Evolutionary conservation across 1,284 basidiomycete species (phyloP), one percentile per base, ranked within the genome.

Genomic region (Xanthoconium separans): DNA sequence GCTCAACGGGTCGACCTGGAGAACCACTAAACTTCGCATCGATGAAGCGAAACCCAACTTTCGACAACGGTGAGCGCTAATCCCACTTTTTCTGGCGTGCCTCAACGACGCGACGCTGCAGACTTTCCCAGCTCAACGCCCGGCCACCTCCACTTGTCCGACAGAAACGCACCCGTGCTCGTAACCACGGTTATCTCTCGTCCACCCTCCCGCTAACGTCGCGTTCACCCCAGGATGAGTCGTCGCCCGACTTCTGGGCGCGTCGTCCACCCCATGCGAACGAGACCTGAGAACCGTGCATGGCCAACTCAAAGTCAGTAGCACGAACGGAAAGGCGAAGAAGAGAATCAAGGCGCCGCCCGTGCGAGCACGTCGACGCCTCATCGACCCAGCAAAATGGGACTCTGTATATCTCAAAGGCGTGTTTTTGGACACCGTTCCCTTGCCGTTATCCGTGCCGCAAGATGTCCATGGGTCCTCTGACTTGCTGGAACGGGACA

Each of bases 1-100:
- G 5, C 75, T 92, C 9, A 91, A 86, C 59, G 89, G 90, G 29
- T 82, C 87, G 10, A 89, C 81, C 2, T 92, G 88, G 87, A 92
- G 90, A 70, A 89, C 89, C 16, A 73, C 88, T 16, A 89, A 86
- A 60, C 70, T 92, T 30, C 79, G 88, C n/a, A 78, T 92, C 34
- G 89, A 89, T 8, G 88, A 91, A 60, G 90, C 89, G 24, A 87
- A 82, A 59, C 84, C 82, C 1, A 85, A 91, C 67, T 92, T 78
- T 63, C 68, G 68, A 7, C 82, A 85, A 63, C 76, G 83, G 87
- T 87, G 33, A 44, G 59, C 11, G 8, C 41, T n/a, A 10, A 1
- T 46, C 22, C 5, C 9, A 8, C 12, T 30, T 7, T 4, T n/a
- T 2, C 16, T 20, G n/a, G 33, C 24, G 6, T 37, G 15, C 10